Evolutionary conservation across 257 asterid species (phyloP), one percentile per base, ranked within the genome.

Genomic region (Capsicum rhomboideum): DNA sequence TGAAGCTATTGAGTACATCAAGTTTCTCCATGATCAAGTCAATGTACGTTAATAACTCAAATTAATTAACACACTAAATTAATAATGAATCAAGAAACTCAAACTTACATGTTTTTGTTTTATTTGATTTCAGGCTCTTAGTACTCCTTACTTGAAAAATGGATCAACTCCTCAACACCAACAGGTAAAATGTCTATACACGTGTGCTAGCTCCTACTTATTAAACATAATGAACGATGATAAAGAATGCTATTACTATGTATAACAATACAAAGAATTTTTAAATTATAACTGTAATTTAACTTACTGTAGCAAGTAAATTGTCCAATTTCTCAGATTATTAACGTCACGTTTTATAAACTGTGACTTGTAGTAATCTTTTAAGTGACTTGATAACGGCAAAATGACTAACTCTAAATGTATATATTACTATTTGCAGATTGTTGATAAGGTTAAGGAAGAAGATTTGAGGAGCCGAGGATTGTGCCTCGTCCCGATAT

Each of bases 21-120:
- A 90, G 86, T 93, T 90, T 66, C 98, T 94, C 87, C 98, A 95
- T 63, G 98, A 91, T 90, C 98, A 95, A 95, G 97, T 94, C 90
- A 87, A 83, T 91, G 99, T 95, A 93, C 50, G 96, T 83, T 79
- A 26, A 55, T 71, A 20, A 18, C 50, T 11, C 28, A 49, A 63
- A 74, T 83, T 10, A 56, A 34, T 18, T 31, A 31, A 31, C 53
- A 8, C 77, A 68, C 8, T 26, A 75, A 46, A 34, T 34, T 34
- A 34, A 49, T 75, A 46, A 10, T 26, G 0, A 50, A 50, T 77
- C 46, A 50, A 21, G 53, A 50, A 58, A 67, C 31, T 42, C 78
- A 53, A 42, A 13, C 14, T 58, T 28, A 54, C 5, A 12, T 82
- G 42, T 78, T 77, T 74, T 72, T 11, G 17, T 82, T 23, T 37